These are phyloP conservation scores for Podila epicladia DNA, from an alignment of 192 early-diverging fungal species.

Conservation along the genomic window DNA sequence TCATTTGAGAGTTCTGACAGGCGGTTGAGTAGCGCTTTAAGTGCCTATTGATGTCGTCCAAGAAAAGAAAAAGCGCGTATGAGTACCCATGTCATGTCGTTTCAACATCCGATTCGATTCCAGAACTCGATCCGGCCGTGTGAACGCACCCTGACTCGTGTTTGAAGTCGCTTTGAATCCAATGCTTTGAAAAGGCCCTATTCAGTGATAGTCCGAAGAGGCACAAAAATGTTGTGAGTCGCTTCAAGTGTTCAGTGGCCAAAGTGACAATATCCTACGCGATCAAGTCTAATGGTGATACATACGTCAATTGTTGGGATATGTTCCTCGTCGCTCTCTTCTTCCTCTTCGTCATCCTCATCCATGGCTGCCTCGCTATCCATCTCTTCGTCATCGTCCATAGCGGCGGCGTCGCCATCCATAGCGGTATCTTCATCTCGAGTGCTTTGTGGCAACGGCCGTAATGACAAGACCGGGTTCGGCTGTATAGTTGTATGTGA, in stretches of 20 bases:
- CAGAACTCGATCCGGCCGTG: too few relatives aligned
- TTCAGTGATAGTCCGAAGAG: neutral
- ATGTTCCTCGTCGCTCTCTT: neutral
- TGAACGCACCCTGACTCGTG: neutral
- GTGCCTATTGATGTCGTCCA: slow-evolving; percentile 11
- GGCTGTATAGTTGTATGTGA: slow-evolving; percentile 13
- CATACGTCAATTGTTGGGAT: neutral
- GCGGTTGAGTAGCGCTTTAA: slow-evolving; percentile 37
- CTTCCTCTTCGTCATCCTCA: slow-evolving; percentile 6
- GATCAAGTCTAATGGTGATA: neutral
- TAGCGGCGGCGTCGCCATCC: slow-evolving; percentile 2
- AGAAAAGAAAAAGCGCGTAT: neutral
- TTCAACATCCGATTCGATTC: neutral
- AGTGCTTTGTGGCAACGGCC: neutral
- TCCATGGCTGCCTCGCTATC: slow-evolving; percentile 12
- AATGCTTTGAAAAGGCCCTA: slow-evolving; percentile 2
- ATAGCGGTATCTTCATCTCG: neutral
- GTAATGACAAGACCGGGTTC: slow-evolving; percentile 9
- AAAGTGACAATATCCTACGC: neutral
- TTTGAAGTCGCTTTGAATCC: neutral
- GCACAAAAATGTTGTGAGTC: neutral
- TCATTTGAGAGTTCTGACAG: slow-evolving; percentile 14
- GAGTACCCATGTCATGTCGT: neutral
- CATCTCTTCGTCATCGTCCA: slow-evolving; percentile 12
- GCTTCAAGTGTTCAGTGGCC: neutral